A percentile compares a stretch with the other conserved stretches of the same genome.
Conservation (phyloP, 805 yeast species). For the Lachancea nothofagi region DNA sequence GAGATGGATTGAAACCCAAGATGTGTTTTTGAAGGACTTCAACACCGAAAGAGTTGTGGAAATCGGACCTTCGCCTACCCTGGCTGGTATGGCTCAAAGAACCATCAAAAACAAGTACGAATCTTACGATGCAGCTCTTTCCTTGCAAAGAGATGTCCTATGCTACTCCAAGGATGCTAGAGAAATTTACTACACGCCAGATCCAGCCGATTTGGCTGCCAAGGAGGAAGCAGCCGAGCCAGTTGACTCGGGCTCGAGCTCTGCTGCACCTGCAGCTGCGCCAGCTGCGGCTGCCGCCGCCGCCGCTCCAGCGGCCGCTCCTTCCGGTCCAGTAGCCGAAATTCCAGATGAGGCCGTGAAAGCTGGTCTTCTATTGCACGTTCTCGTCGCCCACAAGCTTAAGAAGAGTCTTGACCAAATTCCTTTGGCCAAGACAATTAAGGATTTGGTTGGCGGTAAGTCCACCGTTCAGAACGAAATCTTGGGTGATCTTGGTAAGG, state of each 20-base stretch:
- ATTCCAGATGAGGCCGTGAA: slow-evolving; percentile 86
- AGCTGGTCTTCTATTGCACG: slow-evolving; percentile 77
- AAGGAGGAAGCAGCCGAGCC: slow-evolving; percentile 26
- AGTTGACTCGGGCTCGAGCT: slow-evolving; percentile 40
- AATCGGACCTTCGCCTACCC: slow-evolving; percentile 97
- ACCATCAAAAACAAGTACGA: slow-evolving; percentile 91
- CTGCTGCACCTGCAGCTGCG: slow-evolving; percentile 53
- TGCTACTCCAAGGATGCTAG: slow-evolving; percentile 95
- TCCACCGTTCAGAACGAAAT: slow-evolving; percentile 98
- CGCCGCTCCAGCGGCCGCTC: slow-evolving; percentile 48
- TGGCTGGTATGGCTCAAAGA: slow-evolving; percentile 98
- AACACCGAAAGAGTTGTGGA: slow-evolving; percentile 97
- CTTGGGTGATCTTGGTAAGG: slow-evolving; percentile 97
- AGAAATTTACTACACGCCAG: slow-evolving; percentile 92
- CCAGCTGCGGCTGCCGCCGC: slow-evolving; percentile 56
- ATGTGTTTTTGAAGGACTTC: slow-evolving; percentile 88
- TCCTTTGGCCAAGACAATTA: slow-evolving; percentile 87
- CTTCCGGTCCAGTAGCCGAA: slow-evolving; percentile 77
- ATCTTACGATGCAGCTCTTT: slow-evolving; percentile 94
- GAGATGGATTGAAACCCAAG: slow-evolving; percentile 99
- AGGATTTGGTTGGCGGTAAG: slow-evolving; percentile 97
- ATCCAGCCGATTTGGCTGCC: slow-evolving; percentile 46
- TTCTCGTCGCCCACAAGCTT: slow-evolving; percentile 90
- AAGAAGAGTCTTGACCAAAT: slow-evolving; percentile 84
- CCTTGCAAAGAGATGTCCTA: slow-evolving; percentile 80